Percentiles rank a stretch among this genome's conserved stretches.
phyloP scores from a whole-genome alignment of 2,329 filamentous ascomycete genomes.

The Didymella exigua region DNA sequence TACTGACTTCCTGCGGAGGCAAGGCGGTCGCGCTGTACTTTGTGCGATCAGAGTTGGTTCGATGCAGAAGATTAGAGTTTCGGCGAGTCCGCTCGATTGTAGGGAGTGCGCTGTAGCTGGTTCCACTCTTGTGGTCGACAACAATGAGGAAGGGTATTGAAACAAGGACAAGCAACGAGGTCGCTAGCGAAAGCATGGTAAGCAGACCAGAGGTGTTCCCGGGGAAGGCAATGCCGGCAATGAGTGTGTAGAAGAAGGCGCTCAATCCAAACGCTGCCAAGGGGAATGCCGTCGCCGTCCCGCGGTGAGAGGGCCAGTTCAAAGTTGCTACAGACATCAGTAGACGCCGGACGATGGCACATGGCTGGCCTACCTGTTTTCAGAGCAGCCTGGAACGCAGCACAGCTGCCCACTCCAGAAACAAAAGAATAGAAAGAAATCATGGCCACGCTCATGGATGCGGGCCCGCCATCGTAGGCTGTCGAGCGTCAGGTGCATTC shows the following conservation, averaged over 20 bases:
- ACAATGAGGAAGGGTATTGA: constrained; percentile 87
- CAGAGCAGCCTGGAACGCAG: constrained; percentile 85
- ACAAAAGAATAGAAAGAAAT: constrained; percentile 86
- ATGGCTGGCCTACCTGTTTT: constrained; percentile 63
- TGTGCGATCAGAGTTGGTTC: constrained; percentile 55
- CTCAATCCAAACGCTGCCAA: constrained; percentile 91
- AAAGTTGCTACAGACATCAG: constrained; percentile 67
- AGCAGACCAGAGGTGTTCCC: constrained; percentile 84
- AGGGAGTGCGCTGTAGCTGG: constrained; percentile 63
- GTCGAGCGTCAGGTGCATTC: constrained; percentile 38
- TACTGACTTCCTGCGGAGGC: constrained; percentile 67
- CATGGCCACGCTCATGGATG: constrained; percentile 59
- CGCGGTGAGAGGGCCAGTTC: constrained; percentile 89
- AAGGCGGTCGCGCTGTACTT: constrained; percentile 48
- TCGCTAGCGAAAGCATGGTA: constrained; percentile 78
- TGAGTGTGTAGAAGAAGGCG: constrained; percentile 90
- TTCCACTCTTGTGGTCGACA: constrained; percentile 65
- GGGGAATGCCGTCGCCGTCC: constrained; percentile 92
- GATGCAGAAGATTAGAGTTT: constrained; percentile 53
- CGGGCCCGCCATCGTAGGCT: constrained; percentile 74
- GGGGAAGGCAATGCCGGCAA: constrained; percentile 78
- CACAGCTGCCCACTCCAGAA: constrained; percentile 86
- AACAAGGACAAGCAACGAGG: constrained; percentile 73
- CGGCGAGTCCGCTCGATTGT: constrained; percentile 54
- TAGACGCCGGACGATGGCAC: too few species aligned